Base-by-base conservation (phyloP, 768 basidiomycete genomes). In the Pleurotus pulmonarius region DNA sequence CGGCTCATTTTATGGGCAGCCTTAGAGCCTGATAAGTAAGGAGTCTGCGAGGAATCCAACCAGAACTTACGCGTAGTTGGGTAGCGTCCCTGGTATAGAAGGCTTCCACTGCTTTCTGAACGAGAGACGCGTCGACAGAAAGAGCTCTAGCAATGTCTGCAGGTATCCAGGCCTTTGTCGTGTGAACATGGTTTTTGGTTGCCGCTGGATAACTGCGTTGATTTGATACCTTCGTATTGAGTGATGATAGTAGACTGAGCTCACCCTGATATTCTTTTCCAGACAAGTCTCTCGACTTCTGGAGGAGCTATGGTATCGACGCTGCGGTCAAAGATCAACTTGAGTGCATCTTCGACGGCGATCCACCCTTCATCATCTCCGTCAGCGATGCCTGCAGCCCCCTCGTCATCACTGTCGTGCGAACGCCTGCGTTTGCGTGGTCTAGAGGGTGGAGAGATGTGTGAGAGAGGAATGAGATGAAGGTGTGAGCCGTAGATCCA, bases 51-150 rank as follows among this genome's bases (percentile, higher is more conserved):
- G 47, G 4, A 38, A 37, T 45, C 40, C 38, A 46, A 22, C n/a
- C 38, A 18, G 34, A 43, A 69, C 86, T 70, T 70, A 96, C 92
- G 39, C 94, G 85, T 54, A 98, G 75, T 68, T 95, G 94, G 12
- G 88, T 76, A 1, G 91, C 90, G 74, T 98, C 97, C 53, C 97
- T 82, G 3, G 94, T 97, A 69, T 99, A 99, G 69, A 99, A 99
- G 3, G 90, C 82, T 70, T 95, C 94, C 3, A 90, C 81, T 0
- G 95, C 90, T 64, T 86, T 88, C 63, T 98, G 94, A 13, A 95
- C 76, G 12, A 99, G 79, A 2, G 78, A 71, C 0, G 87, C 88
- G 59, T 85, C 74, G 8, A 74, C 70, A 5, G 75, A 67, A 26
- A 99, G 75, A 0, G 90, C 87, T 64, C 80, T 85, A 3, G 88